These are phyloP conservation scores for Aureobasidium sp. DNA, from an alignment of 2,329 filamentous ascomycete genomes.

Conservation along the genomic window DNA sequence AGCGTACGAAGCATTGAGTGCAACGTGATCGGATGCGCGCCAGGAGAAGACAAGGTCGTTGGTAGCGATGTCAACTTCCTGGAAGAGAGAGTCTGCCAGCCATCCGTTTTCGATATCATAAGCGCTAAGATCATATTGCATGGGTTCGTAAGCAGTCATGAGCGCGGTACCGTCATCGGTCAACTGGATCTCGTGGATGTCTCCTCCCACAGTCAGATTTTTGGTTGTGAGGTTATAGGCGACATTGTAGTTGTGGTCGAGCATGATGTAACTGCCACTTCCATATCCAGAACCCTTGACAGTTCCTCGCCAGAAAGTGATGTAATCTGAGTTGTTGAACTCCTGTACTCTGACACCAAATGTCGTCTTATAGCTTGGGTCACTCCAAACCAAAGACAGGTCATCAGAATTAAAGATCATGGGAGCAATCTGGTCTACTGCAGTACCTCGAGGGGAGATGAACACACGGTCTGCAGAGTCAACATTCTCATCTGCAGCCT, in stretches of 20 bases:
- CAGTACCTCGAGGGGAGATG: slow-evolving; percentile 16
- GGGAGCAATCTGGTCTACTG: slow-evolving; percentile 20
- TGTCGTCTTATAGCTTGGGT: slow-evolving; percentile 30
- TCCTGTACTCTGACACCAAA: slow-evolving; percentile 39
- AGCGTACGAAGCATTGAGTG: slow-evolving; percentile 25
- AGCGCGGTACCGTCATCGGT: slow-evolving; percentile 37
- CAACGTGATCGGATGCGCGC: slow-evolving; percentile 33
- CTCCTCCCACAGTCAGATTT: slow-evolving; percentile 34
- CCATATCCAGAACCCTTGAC: slow-evolving; percentile 32
- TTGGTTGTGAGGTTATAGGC: slow-evolving; percentile 26
- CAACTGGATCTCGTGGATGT: slow-evolving; percentile 39
- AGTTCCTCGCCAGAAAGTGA: slow-evolving; percentile 36
- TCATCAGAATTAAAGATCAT: slow-evolving; percentile 28
- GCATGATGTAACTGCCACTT: slow-evolving; percentile 31
- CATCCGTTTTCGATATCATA: slow-evolving; percentile 30
- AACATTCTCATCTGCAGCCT: slow-evolving; percentile 2
- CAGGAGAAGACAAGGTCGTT: slow-evolving; percentile 36
- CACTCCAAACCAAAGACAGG: slow-evolving; percentile 26
- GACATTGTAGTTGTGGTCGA: slow-evolving; percentile 26
- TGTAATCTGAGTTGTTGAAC: slow-evolving; percentile 30
- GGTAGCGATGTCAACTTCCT: slow-evolving; percentile 39
- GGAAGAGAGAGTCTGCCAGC: slow-evolving; percentile 39
- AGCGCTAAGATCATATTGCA: slow-evolving; percentile 25
- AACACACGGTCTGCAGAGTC: slow-evolving; percentile 7
- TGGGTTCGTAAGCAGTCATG: slow-evolving; percentile 38